Conservation (phyloP, 345 rosid species). For the Gossypium sturtianum region DNA sequence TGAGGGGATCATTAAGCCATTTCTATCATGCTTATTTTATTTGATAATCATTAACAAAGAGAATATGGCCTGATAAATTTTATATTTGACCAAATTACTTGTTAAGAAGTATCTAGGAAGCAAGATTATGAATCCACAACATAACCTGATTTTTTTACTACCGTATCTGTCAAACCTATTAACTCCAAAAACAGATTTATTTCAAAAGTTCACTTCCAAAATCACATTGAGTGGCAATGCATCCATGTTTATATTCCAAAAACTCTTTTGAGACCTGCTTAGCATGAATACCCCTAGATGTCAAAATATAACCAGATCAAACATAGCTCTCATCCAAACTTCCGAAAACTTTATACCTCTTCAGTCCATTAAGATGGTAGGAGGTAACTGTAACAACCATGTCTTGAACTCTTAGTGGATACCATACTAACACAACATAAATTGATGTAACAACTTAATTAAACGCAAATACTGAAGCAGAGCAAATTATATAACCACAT, state of each 20-base stretch:
- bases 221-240: neutral
- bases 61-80: neutral
- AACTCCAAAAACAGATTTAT: neutral
- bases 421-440: neutral
- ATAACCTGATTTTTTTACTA: neutral
- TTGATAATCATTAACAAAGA: neutral
- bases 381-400: neutral
- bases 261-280: neutral
- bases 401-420: neutral
- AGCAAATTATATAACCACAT: neutral
- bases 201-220: neutral
- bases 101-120: neutral
- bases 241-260: neutral
- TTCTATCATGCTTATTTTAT: neutral
- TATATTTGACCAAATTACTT: neutral
- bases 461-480: neutral
- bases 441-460: neutral
- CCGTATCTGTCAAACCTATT: neutral
- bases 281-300: neutral
- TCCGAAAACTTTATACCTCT: neutral
- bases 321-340: neutral
- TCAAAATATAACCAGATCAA: neutral
- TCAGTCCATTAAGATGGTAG: neutral
- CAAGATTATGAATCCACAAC: neutral
- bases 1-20: neutral